A percentile compares a stretch with the other conserved stretches of the same genome.
These are phyloP conservation scores for Ramaria rubella DNA, from an alignment of 768 basidiomycete genomes.

Conservation along the genomic window DNA sequence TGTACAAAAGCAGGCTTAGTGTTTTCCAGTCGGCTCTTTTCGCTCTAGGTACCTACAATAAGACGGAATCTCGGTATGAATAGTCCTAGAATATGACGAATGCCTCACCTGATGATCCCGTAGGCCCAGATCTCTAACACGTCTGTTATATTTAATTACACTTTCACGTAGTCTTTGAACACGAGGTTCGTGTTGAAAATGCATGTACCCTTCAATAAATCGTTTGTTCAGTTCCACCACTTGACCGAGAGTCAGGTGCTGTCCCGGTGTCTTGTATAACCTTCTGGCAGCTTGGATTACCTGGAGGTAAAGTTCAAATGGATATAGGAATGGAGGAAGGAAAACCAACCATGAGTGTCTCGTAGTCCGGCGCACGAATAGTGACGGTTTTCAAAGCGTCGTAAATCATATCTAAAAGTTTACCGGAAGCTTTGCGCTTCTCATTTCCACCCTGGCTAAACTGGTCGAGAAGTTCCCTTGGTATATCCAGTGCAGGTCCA, in stretches of 20 bases:
- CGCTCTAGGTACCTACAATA: conserved; percentile 71
- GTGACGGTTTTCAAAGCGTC: conserved; percentile 95
- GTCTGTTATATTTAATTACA: conserved; percentile 85
- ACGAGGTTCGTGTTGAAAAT: conserved; percentile 88
- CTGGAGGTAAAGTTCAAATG: conserved; percentile 33
- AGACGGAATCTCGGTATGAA: background rate
- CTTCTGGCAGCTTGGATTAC: conserved; percentile 93
- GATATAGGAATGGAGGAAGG: background rate
- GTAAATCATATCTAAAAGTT: conserved; percentile 86
- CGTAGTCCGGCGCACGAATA: conserved; percentile 91
- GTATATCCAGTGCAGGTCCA: conserved; percentile 86
- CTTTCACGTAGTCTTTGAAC: conserved; percentile 73
- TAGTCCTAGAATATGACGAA: conserved; percentile 6
- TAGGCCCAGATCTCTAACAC: conserved; percentile 81
- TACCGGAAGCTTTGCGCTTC: conserved; percentile 86
- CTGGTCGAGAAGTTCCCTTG: conserved; percentile 78
- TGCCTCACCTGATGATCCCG: conserved; percentile 83
- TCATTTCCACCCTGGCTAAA: conserved; percentile 83
- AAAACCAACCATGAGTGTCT: conserved; percentile 89
- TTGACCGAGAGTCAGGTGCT: conserved; percentile 89
- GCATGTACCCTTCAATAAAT: conserved; percentile 85
- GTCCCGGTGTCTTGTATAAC: conserved; percentile 89
- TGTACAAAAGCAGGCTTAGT: conserved; percentile 75
- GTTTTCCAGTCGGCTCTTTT: conserved; percentile 84
- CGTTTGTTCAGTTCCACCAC: conserved; percentile 93